A percentile compares a stretch with the other conserved stretches of the same genome.
Conservation (phyloP, 2,329 filamentous ascomycete genomes). For the Calonectria ilicicola region DNA sequence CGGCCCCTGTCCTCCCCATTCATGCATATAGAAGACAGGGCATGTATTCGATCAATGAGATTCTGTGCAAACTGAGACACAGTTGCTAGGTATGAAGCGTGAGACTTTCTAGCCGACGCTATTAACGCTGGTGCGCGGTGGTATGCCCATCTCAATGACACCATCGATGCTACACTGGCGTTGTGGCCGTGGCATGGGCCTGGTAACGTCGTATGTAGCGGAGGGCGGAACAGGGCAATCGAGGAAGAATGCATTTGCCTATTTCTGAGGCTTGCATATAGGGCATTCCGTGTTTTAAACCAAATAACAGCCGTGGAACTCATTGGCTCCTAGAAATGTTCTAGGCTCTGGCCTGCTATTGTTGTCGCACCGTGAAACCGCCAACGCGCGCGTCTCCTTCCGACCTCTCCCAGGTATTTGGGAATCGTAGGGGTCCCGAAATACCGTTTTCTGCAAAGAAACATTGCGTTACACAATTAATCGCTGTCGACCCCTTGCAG, state of each 20-base stretch:
- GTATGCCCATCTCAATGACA: constrained; percentile 3
- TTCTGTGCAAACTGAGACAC: constrained; percentile 1
- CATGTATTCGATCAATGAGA: neutral
- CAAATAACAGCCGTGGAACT: neutral
- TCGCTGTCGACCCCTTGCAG: neutral
- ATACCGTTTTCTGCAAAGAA: neutral
- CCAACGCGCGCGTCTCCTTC: neutral
- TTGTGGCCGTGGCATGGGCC: neutral
- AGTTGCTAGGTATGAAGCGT: neutral
- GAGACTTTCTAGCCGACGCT: neutral
- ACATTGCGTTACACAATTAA: constrained; percentile 1
- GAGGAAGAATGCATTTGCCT: neutral
- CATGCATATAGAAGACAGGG: neutral
- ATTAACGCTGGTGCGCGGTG: constrained; percentile 5
- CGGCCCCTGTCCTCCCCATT: neutral
- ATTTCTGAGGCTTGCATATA: neutral
- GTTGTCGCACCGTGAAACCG: constrained; percentile 3
- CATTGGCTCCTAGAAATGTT: constrained; percentile 2
- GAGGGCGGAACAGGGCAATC: neutral
- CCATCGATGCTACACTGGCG: neutral
- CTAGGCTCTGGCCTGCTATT: neutral
- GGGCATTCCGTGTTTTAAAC: neutral
- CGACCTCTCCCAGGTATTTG: neutral
- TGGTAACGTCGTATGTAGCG: neutral
- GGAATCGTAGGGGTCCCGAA: neutral